Base-by-base conservation (phyloP, 768 basidiomycete species). In the Boletus sensibilis region DNA sequence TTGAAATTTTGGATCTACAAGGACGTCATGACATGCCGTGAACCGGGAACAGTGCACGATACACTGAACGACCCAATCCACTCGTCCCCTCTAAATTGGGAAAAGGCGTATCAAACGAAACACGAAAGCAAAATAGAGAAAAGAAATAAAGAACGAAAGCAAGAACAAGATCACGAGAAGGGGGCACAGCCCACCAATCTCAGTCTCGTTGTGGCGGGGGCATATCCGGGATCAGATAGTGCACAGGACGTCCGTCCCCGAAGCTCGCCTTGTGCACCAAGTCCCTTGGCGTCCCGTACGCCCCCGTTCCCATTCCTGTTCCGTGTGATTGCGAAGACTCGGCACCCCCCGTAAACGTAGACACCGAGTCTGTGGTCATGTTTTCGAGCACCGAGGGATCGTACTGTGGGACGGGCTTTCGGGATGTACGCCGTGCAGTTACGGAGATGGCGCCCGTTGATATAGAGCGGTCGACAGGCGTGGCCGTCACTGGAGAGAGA, bases 171-270 rank as follows among this genome's bases (percentile, higher is more conserved):
- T 21, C 29, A 29, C 14, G 38, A 38, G 27, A 45, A 56, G 23
- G 40, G 40, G 33, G 53, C 47, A 27, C 53, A 37, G 47, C 51
- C 50, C 43, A 25, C 14, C 14, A 38, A 44, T 56, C 39, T 69
- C 56, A 69, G 33, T 74, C 69, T 52, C 48, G 63, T 61, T 59
- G 64, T 12, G 68, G 68, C 20, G 64, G 68, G 18, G 83, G 83
- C 76, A 84, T 75, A 62, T 85, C 83, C 10, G 83, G 83, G 40
- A 85, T 84, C 55, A 85, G 65, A 72, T 82, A 84, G 66, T 85
- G 83, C 56, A 85, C 59, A 25, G 76, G 75, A 42, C 76, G 70
- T 25, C 75, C 75, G 34, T 74, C 74, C 49, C 76, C 80, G 66
- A 82, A 74, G 66, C 77, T 79, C 39, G 69, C 68, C 66, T 79